Evolutionary conservation across 495 filamentous ascomycete genomes (phyloP).

Genomic region (Aspergillus sclerotiicarbonarius): DNA sequence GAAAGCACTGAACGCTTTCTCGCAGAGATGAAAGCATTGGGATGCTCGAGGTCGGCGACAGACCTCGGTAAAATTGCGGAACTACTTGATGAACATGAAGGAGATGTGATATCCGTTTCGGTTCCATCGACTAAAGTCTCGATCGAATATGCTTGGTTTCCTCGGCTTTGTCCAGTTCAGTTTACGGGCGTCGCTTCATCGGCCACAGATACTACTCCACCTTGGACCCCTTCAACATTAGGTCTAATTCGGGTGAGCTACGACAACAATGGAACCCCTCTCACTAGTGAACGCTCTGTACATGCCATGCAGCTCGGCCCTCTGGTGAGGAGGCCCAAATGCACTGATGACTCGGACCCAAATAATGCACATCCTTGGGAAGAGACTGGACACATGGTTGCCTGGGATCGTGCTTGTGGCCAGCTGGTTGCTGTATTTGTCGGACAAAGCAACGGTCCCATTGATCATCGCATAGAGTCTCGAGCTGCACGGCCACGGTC

Average conservation of each 20-base stretch:
- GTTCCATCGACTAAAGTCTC: slow-evolving; percentile 1
- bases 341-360: not conserved
- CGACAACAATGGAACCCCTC: slow-evolving; percentile 18
- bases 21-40: slow-evolving; percentile 27
- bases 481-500: slow-evolving; percentile 2
- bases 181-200: slow-evolving; percentile 21
- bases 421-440: slow-evolving; percentile 32
- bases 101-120: slow-evolving; percentile 19
- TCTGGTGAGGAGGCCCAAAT: slow-evolving; percentile 21
- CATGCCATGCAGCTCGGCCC: slow-evolving; percentile 40
- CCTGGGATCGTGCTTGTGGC: slow-evolving; percentile 36
- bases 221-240: slow-evolving; percentile 22
- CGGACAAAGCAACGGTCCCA: slow-evolving; percentile 19
- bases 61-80: slow-evolving; percentile 28
- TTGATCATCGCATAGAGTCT: slow-evolving; percentile 17
- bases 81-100: slow-evolving; percentile 36
- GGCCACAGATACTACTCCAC: slow-evolving; percentile 7
- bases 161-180: slow-evolving; percentile 31
- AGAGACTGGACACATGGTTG: slow-evolving; percentile 36
- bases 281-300: slow-evolving; percentile 15
- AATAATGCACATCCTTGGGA: slow-evolving; percentile 20
- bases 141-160: slow-evolving; percentile 31
- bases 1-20: slow-evolving; percentile 28
- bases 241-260: slow-evolving; percentile 32
- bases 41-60: slow-evolving; percentile 31